Conservation (phyloP, 2,329 filamentous ascomycete species). For the Lachnellula cervina region DNA sequence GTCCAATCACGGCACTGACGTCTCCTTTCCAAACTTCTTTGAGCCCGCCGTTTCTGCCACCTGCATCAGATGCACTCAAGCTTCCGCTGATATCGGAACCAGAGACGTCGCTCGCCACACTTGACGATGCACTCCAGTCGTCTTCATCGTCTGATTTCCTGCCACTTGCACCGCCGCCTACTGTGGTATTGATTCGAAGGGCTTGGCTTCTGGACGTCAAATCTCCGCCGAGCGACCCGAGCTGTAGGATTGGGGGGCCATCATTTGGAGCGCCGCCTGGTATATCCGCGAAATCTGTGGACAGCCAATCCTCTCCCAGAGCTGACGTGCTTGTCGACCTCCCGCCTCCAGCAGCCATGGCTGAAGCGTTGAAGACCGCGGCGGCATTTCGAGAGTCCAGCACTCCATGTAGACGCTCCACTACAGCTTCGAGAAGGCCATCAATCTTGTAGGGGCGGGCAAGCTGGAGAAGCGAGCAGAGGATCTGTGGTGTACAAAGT, state of each 20-base stretch:
- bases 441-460: slow-evolving; percentile 91
- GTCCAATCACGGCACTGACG: slow-evolving; percentile 82
- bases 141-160: slow-evolving; percentile 33
- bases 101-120: slow-evolving; percentile 25
- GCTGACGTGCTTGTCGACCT: slow-evolving; percentile 63
- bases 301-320: slow-evolving; percentile 46
- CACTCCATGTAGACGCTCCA: slow-evolving; percentile 82
- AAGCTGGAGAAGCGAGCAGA: slow-evolving; percentile 91
- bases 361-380: slow-evolving; percentile 95
- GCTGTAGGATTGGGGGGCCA: slow-evolving; percentile 13
- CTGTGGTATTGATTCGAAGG: slow-evolving; percentile 47
- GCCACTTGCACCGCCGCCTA: slow-evolving; percentile 34
- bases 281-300: slow-evolving; percentile 39
- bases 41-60: slow-evolving; percentile 35
- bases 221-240: slow-evolving; percentile 18
- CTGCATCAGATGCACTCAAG: slow-evolving; percentile 36
- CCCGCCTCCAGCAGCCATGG: slow-evolving; percentile 94
- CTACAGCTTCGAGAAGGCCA: slow-evolving; percentile 84
- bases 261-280: slow-evolving; percentile 13
- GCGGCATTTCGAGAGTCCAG: slow-evolving; percentile 92
- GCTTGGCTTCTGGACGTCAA: slow-evolving; percentile 24
- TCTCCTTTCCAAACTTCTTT: slow-evolving; percentile 76
- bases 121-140: slow-evolving; percentile 28
- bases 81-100: slow-evolving; percentile 25
- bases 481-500: slow-evolving; percentile 88